phyloP scores from a whole-genome alignment of 306 rosid species.

The Malus orientalis region DNA sequence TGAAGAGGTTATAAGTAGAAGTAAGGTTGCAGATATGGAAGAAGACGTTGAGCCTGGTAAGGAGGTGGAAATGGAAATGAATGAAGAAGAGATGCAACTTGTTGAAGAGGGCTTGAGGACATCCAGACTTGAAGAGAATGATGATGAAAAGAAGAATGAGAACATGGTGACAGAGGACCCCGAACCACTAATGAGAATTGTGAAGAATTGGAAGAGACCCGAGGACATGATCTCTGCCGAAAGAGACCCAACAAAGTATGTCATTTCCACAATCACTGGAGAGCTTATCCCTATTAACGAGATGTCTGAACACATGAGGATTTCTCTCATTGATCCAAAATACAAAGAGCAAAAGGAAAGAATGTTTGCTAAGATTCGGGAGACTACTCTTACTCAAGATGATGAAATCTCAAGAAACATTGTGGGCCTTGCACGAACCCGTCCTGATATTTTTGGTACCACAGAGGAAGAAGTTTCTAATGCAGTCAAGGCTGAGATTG shows the following conservation, averaged over 20 bases:
- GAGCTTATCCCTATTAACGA: constrained; percentile 79
- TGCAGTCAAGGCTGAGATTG: constrained; percentile 96
- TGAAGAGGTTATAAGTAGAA: constrained; percentile 93
- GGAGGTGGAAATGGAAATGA: constrained; percentile 98
- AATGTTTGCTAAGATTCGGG: constrained; percentile 97
- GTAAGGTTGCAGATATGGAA: constrained; percentile 60
- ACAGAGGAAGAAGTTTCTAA: constrained; percentile 97
- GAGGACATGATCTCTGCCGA: constrained; percentile 82
- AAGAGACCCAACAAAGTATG: constrained; percentile 75
- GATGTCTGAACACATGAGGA: constrained; percentile 97
- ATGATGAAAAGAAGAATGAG: constrained; percentile 52
- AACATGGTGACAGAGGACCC: constrained; percentile 55
- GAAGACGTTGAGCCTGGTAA: constrained; percentile 82
- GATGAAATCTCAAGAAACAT: constrained; percentile 81
- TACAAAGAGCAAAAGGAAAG: constrained; percentile 93
- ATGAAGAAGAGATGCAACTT: constrained; percentile 90
- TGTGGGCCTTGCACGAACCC: constrained; percentile 88
- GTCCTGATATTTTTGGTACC: constrained; percentile 97
- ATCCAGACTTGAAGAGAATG: constrained; percentile 59
- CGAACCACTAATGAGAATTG: constrained; percentile 91
- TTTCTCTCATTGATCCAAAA: constrained; percentile 95
- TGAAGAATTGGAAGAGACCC: constrained; percentile 97
- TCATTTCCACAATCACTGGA: constrained; percentile 86
- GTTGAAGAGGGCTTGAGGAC: constrained; percentile 90
- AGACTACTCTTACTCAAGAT: constrained; percentile 93